A percentile compares a stretch with the other conserved stretches of the same genome.
Evolutionary conservation across 2,329 filamentous ascomycete species (phyloP).

Genomic region (Zasmidium citrigriseum): DNA sequence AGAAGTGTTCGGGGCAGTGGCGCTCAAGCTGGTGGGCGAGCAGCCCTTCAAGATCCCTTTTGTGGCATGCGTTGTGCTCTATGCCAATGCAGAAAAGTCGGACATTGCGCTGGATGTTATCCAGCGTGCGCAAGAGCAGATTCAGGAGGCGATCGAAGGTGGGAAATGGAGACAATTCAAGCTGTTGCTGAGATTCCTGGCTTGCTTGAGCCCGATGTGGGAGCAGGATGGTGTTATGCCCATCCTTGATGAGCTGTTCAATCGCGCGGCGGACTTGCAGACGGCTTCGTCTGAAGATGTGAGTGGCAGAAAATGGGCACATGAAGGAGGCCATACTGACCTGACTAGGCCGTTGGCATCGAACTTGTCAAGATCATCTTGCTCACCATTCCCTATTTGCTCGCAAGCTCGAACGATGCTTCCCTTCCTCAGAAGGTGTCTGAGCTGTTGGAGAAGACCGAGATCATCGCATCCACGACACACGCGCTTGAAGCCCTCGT

Average conservation of each 20-base stretch:
- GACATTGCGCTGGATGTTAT: conserved; percentile 74
- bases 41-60: conserved; percentile 99
- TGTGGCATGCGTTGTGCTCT: conserved; percentile 77
- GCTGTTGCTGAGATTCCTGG: conserved; percentile 83
- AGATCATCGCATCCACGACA: conserved; percentile 86
- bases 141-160: conserved; percentile 67
- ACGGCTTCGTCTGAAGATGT: conserved; percentile 92
- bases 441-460: conserved; percentile 87
- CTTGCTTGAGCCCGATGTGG: conserved; percentile 77
- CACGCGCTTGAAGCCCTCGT: conserved; percentile 83
- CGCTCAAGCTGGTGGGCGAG: conserved; percentile 78
- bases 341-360: conserved; percentile 59
- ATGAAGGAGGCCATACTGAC: not conserved
- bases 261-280: conserved; percentile 86
- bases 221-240: conserved; percentile 84
- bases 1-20: conserved; percentile 70
- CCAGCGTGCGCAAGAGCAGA: conserved; percentile 58
- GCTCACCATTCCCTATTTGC: conserved; percentile 86
- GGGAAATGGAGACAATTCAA: conserved; percentile 92
- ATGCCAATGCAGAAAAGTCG: conserved; percentile 74
- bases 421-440: conserved; percentile 72
- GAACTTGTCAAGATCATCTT: conserved; percentile 97
- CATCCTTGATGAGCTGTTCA: conserved; percentile 86
- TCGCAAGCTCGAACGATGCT: conserved; percentile 67
- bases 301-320: conserved; percentile 40